Conservation (phyloP, 805 yeast genomes). For the Jamesozyma jinghongensis region DNA sequence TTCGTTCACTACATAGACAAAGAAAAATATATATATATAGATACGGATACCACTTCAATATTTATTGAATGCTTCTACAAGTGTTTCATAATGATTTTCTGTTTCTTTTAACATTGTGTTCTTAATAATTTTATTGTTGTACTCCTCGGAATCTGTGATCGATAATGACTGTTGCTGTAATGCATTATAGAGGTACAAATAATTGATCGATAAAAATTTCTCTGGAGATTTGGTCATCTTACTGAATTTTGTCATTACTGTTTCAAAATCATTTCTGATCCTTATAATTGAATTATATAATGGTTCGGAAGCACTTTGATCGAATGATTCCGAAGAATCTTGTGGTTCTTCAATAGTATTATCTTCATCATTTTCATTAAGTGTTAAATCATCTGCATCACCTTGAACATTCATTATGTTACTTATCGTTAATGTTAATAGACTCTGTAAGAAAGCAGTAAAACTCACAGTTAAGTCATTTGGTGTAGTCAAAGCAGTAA, state of each 20-base stretch:
- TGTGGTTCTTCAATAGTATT: background rate
- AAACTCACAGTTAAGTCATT: conserved; percentile 70
- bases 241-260: conserved; percentile 61
- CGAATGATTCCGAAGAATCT: background rate
- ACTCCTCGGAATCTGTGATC: conserved; percentile 3
- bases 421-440: conserved; percentile 45
- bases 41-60: background rate
- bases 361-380: background rate
- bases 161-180: conserved; percentile 19
- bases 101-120: conserved; percentile 23
- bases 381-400: background rate
- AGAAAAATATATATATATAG: background rate
- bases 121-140: conserved; percentile 4
- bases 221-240: conserved; percentile 48
- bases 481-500: conserved; percentile 35
- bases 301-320: conserved; percentile 46
- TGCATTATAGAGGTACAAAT: conserved; percentile 27
- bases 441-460: conserved; percentile 60
- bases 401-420: background rate
- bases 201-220: conserved; percentile 55
- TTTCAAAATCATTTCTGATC: conserved; percentile 72
- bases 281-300: conserved; percentile 58
- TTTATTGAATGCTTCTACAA: conserved; percentile 28
- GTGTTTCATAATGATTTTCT: conserved; percentile 22
- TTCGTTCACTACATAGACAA: background rate